phyloP scores from a whole-genome alignment of 768 basidiomycete species.

The Thelephora aurantiotincta region DNA sequence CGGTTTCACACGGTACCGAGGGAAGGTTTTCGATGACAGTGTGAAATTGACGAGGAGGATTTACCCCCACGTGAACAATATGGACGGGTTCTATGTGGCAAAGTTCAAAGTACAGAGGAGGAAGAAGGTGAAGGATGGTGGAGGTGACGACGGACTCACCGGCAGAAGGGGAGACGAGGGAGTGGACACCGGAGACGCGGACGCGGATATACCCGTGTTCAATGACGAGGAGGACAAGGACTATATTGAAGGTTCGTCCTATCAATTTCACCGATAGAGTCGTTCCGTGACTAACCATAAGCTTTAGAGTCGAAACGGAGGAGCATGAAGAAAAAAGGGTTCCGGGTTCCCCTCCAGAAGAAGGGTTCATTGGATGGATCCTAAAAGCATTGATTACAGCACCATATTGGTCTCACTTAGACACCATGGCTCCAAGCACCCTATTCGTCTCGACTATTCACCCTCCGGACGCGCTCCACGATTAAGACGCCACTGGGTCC shows the following conservation, averaged over 20 bases:
- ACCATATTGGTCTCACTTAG: no score
- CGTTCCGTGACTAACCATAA: background rate
- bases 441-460: no score
- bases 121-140: conserved; percentile 29
- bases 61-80: conserved; percentile 97
- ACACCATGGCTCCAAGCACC: no score
- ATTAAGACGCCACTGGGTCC: no score
- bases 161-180: conserved; percentile 16
- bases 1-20: conserved; percentile 82
- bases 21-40: conserved; percentile 75
- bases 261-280: conserved; percentile 1
- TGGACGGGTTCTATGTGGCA: conserved; percentile 99
- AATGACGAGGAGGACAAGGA: conserved; percentile 29
- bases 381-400: no score
- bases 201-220: conserved; percentile 14
- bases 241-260: conserved; percentile 62
- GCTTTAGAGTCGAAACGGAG: conserved; percentile 53
- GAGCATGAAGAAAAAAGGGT: conserved; percentile 62
- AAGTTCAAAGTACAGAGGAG: conserved; percentile 93
- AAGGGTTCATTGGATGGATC: conserved; percentile 1
- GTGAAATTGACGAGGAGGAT: conserved; percentile 76
- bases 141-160: conserved; percentile 16
- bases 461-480: no score
- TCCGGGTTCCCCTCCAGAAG: conserved; percentile 45
- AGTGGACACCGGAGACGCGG: conserved; percentile 12